A percentile compares a stretch with the other conserved stretches of the same genome.
phyloP scores from a whole-genome alignment of 2,329 filamentous ascomycete genomes.

The Emericellopsis cladophorae region DNA sequence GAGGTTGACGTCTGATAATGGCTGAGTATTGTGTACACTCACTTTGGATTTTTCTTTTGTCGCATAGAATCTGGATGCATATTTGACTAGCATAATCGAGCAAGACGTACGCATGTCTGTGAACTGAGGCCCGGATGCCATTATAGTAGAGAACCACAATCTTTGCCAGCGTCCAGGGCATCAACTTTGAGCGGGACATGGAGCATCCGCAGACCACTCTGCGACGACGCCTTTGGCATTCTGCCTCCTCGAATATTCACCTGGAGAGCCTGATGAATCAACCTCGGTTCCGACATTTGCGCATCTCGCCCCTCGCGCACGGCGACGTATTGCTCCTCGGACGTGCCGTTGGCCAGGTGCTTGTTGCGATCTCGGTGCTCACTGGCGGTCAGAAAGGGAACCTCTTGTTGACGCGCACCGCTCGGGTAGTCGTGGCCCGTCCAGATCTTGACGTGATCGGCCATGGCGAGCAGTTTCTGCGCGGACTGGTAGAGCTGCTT shows the following conservation, averaged over 20 bases:
- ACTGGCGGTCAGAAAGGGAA: conserved; percentile 25
- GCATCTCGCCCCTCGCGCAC: conserved; percentile 26
- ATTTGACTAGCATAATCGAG: no score
- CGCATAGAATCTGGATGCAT: no score
- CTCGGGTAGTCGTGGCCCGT: conserved; percentile 39
- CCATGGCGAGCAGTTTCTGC: conserved; percentile 23
- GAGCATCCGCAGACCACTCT: no score
- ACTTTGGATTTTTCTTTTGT: background rate
- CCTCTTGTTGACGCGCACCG: conserved; percentile 12
- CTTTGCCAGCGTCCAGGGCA: no score
- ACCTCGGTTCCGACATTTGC: conserved; percentile 22
- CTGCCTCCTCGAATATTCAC: conserved; percentile 34
- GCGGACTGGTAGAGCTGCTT: conserved; percentile 24
- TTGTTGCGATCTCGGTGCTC: conserved; percentile 28
- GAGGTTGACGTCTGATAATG: conserved; percentile 20
- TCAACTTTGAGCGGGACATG: no score
- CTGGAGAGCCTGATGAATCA: conserved; percentile 33
- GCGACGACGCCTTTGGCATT: no score
- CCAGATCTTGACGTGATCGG: conserved; percentile 28
- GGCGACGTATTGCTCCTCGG: conserved; percentile 26
- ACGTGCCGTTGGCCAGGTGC: conserved; percentile 24
- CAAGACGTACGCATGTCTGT: no score
- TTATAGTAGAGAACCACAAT: no score
- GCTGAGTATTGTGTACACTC: background rate
- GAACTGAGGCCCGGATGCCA: no score